Evolutionary conservation across 2,329 filamentous ascomycete species (phyloP).

Genomic region (Claviceps citrina): DNA sequence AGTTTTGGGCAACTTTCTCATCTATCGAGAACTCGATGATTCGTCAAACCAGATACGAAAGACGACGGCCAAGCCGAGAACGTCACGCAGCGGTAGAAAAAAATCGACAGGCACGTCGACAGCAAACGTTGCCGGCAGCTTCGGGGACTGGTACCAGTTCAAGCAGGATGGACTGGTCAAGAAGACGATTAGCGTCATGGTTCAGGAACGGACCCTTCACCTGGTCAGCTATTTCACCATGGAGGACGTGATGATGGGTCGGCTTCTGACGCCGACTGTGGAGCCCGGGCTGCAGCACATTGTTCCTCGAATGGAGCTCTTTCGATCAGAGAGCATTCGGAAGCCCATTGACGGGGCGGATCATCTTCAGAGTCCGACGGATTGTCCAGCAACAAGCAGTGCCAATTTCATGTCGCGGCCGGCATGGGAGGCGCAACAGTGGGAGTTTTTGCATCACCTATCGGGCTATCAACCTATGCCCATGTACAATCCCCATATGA

Average conservation of each 20-base stretch:
- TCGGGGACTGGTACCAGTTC: slow-evolving; percentile 77
- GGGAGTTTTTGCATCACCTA: slow-evolving; percentile 2
- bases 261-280: slow-evolving; percentile 1
- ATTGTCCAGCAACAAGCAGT: not conserved
- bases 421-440: slow-evolving; percentile 3
- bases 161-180: slow-evolving; percentile 70
- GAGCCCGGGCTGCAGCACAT: slow-evolving; percentile 1
- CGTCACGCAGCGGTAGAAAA: not conserved
- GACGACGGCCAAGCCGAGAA: not conserved
- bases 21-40: slow-evolving; percentile 62
- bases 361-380: not conserved
- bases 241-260: slow-evolving; percentile 34
- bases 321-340: slow-evolving; percentile 2
- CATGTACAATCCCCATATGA: slow-evolving; percentile 1
- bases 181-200: slow-evolving; percentile 74
- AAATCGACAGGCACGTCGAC: not conserved
- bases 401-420: not conserved
- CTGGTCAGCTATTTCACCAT: slow-evolving; percentile 77
- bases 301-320: slow-evolving; percentile 3
- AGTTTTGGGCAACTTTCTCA: slow-evolving; percentile 69
- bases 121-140: slow-evolving; percentile 42
- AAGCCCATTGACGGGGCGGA: slow-evolving; percentile 4
- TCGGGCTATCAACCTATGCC: slow-evolving; percentile 1
- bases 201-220: slow-evolving; percentile 61
- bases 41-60: not conserved